These are phyloP conservation scores for Capillidium heterosporum DNA, from an alignment of 371 early-diverging fungal species.

Conservation along the genomic window DNA sequence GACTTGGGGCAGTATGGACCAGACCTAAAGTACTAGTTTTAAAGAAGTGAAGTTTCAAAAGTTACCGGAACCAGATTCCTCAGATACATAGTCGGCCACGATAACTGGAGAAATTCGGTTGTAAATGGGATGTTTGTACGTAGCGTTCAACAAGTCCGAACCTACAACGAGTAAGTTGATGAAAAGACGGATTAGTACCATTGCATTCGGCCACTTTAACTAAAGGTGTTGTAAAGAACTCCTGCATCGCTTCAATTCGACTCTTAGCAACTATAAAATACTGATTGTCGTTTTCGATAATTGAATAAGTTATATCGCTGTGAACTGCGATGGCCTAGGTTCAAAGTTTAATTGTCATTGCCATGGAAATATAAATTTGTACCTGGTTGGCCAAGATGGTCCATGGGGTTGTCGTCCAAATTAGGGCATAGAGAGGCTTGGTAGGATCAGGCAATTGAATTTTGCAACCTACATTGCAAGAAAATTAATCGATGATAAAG, in stretches of 20 bases:
- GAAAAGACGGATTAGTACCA: not conserved
- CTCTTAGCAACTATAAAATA: slow-evolving; percentile 29
- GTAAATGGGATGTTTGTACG: slow-evolving; percentile 53
- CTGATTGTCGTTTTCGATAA: slow-evolving; percentile 9
- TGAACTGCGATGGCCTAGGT: slow-evolving; percentile 54
- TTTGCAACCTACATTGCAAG: no score
- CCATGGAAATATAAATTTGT: slow-evolving; percentile 1
- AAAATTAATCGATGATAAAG: no score
- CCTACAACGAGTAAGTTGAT: slow-evolving; percentile 9
- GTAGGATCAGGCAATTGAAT: slow-evolving; percentile 1
- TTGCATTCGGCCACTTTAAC: not conserved
- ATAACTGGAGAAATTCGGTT: slow-evolving; percentile 25
- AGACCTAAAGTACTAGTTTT: slow-evolving; percentile 21
- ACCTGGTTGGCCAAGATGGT: slow-evolving; percentile 74
- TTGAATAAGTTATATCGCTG: slow-evolving; percentile 45
- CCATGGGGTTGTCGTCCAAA: slow-evolving; percentile 98
- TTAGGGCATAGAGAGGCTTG: slow-evolving; percentile 24
- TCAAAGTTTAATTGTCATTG: not conserved
- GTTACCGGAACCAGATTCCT: slow-evolving; percentile 60
- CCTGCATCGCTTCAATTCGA: slow-evolving; percentile 4
- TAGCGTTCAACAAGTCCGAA: slow-evolving; percentile 31
- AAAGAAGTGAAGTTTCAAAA: not conserved
- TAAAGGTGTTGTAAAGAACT: not conserved
- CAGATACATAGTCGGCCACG: slow-evolving; percentile 57
- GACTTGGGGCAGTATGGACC: slow-evolving; percentile 90